Evolutionary conservation across 352 stramenopile species (phyloP).

Genomic region (Globisporangium apiculatum): DNA sequence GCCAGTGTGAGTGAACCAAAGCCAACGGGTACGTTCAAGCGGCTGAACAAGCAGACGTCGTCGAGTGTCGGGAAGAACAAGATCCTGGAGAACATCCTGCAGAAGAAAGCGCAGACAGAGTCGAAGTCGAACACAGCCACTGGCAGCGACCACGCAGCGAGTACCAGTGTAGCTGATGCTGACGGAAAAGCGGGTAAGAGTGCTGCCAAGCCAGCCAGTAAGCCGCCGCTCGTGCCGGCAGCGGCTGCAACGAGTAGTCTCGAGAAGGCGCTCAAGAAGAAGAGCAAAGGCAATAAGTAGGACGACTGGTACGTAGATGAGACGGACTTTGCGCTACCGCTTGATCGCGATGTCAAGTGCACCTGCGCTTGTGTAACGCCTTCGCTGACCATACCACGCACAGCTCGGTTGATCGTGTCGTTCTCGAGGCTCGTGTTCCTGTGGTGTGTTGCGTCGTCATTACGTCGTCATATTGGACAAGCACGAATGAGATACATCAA

Average conservation of each 20-base stretch:
- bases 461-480: no score
- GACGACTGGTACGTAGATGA: no score
- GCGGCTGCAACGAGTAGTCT: slow-evolving; percentile 24
- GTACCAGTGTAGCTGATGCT: not conserved
- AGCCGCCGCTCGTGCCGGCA: slow-evolving; percentile 11
- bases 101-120: slow-evolving; percentile 15
- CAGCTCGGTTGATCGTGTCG: no score
- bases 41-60: slow-evolving; percentile 27
- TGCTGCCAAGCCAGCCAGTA: not conserved
- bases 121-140: not conserved
- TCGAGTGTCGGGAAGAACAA: slow-evolving; percentile 24
- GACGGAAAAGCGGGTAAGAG: not conserved
- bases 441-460: no score
- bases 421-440: no score
- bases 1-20: slow-evolving; percentile 7
- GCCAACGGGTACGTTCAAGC: slow-evolving; percentile 32
- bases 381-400: no score
- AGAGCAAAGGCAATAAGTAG: not conserved
- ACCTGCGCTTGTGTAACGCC: no score
- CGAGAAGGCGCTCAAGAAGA: slow-evolving; percentile 41
- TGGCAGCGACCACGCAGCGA: slow-evolving; percentile 1
- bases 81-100: slow-evolving; percentile 27
- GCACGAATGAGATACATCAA: no score
- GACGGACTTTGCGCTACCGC: no score
- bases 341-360: no score